Evolutionary conservation across 1,139 yeast species (phyloP), one percentile per base, ranked within the genome.

Genomic region (Meyerozyma athensensis): DNA sequence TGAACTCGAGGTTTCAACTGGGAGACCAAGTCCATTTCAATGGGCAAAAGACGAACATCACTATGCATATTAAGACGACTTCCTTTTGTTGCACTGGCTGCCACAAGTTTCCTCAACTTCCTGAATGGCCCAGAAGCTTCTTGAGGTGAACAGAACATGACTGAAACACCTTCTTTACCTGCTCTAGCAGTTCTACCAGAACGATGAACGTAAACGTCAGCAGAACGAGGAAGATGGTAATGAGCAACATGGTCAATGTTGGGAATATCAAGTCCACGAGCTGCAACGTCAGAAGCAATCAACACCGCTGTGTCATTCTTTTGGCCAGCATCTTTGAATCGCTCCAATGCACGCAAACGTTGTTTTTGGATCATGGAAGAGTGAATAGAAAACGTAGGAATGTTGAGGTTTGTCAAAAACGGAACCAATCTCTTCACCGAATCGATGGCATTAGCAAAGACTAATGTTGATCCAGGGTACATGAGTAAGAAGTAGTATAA

Each of bases 161-260:
- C 82, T 2, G 97, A 83, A 14, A 92, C 96, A 68, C 99, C 99
- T 56, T 86, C 94, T 38, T 75, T 77, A 0, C 94, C 92, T 2
- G 95, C 97, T 70, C 99, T 84, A 0, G 96, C 98, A 16, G 98
- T 94, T 74, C 99, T 81, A 44, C 99, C 99, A 2, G 97, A 86
- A 59, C 99, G 76, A 62, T 92, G 99, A 46, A 92, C 82, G 56
- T 92, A 92, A 39, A 89, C 80, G 57, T 94, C 98, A 0, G 97
- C 97, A 7, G 95, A 75, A 46, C 97, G 74, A 8, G 99, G 98
- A 44, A 94, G 70, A 61, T 92, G 97, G 54, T 92, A 92, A 58
- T 92, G 98, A 10, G 92, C 87, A 31, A 94, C 98, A 58, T 92
- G 98, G 52, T 89, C 85, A 38, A 94, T 90, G 35, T 77, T 75